Conservation (phyloP, 1,139 yeast species). For the Taphrina populina region DNA sequence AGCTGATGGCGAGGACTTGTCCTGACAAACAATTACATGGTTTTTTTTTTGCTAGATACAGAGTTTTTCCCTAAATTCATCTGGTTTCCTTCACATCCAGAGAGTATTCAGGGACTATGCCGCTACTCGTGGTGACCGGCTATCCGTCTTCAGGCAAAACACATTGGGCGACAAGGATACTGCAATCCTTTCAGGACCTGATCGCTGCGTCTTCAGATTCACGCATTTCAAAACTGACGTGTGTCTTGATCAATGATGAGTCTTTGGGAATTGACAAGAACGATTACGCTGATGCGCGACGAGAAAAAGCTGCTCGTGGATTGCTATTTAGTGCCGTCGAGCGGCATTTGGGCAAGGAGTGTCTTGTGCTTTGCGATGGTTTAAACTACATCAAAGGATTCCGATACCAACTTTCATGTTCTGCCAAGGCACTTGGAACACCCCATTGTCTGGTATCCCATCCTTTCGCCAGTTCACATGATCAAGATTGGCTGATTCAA, state of each 20-base stretch:
- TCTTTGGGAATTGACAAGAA: slow-evolving; percentile 67
- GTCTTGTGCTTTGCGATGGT: slow-evolving; percentile 79
- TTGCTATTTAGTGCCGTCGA: slow-evolving; percentile 85
- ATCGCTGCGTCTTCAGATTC: slow-evolving; percentile 49
- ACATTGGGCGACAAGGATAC: slow-evolving; percentile 62
- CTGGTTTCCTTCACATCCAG: too few relatives aligned
- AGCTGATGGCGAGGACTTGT: too few relatives aligned
- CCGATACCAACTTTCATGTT: slow-evolving; percentile 89
- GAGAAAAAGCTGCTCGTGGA: slow-evolving; percentile 81
- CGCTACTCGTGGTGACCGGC: slow-evolving; percentile 78
- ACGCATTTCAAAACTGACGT: slow-evolving; percentile 56
- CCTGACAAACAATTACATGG: too few relatives aligned
- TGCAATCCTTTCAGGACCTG: slow-evolving; percentile 51
- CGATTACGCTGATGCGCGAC: slow-evolving; percentile 57
- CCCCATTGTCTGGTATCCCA: slow-evolving; percentile 63
- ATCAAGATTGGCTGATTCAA: slow-evolving; percentile 1
- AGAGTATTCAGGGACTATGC: too few relatives aligned
- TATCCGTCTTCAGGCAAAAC: slow-evolving; percentile 85
- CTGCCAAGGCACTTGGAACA: slow-evolving; percentile 79
- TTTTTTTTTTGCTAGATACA: too few relatives aligned
- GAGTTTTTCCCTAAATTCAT: too few relatives aligned
- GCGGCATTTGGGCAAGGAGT: slow-evolving; percentile 66
- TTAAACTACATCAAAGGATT: slow-evolving; percentile 92
- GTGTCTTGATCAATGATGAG: slow-evolving; percentile 75
- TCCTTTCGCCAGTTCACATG: not conserved